Evolutionary conservation across 208 protist species (phyloP).

Genomic region (Acanthamoeba sp.): DNA sequence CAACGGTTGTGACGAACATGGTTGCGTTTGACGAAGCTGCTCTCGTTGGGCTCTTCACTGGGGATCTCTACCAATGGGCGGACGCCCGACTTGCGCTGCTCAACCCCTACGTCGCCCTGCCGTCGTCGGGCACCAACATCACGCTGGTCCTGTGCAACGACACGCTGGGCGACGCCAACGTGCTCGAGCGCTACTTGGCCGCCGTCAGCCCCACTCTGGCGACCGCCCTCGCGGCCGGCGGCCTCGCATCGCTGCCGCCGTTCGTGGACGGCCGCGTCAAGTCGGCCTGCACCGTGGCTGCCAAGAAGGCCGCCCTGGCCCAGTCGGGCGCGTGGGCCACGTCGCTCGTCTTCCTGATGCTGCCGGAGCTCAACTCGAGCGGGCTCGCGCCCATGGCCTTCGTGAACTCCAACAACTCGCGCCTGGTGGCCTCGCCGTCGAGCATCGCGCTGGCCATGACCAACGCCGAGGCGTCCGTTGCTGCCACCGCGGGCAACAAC

Average conservation of each 20-base stretch:
- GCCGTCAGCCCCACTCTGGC: neutral
- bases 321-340: neutral
- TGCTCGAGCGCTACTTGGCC: neutral
- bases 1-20: neutral
- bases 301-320: neutral
- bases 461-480: neutral
- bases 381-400: neutral
- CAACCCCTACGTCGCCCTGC: neutral
- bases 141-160: slow-evolving; percentile 5
- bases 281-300: neutral
- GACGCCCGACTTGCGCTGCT: neutral
- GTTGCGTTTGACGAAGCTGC: neutral
- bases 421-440: neutral
- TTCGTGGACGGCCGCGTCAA: neutral
- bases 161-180: neutral
- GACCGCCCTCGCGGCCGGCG: neutral
- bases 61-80: neutral
- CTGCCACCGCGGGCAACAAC: neutral
- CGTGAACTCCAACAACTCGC: neutral
- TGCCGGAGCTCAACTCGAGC: neutral
- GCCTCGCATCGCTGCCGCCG: neutral
- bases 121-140: neutral
- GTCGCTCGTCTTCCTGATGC: slow-evolving; percentile 14
- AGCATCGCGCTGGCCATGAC: neutral
- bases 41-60: neutral